These are phyloP conservation scores for Penicillium lividum DNA, from an alignment of 495 filamentous ascomycete species.

Conservation along the genomic window DNA sequence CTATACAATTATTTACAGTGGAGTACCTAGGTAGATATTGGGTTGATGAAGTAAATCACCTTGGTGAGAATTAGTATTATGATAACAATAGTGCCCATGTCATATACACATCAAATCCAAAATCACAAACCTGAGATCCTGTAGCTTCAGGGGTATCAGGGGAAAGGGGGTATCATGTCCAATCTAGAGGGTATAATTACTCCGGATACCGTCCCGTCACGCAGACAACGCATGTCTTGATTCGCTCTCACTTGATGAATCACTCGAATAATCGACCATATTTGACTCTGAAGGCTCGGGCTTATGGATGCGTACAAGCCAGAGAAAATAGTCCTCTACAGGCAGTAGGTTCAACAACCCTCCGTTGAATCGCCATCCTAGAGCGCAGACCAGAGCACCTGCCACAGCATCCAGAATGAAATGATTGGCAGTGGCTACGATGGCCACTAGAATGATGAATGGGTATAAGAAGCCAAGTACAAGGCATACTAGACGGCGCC, in stretches of 20 bases:
- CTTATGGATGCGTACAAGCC: slow-evolving; percentile 62
- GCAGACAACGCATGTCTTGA: slow-evolving; percentile 12
- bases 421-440: slow-evolving; percentile 74
- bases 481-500: slow-evolving; percentile 48
- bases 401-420: slow-evolving; percentile 71
- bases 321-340: slow-evolving; percentile 66
- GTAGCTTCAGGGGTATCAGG: neutral
- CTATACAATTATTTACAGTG: neutral
- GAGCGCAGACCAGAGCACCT: slow-evolving; percentile 57
- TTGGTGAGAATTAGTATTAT: neutral
- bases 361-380: slow-evolving; percentile 60
- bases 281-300: slow-evolving; percentile 41
- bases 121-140: neutral
- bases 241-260: slow-evolving; percentile 23
- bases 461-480: slow-evolving; percentile 64
- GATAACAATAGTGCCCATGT: neutral
- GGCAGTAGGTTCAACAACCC: slow-evolving; percentile 60
- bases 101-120: neutral
- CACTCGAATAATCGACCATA: slow-evolving; percentile 2
- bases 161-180: slow-evolving; percentile 3
- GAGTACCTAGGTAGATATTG: neutral
- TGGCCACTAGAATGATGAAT: slow-evolving; percentile 62
- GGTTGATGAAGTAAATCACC: neutral
- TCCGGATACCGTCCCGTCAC: neutral
- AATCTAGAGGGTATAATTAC: neutral